A percentile compares a stretch with the other conserved stretches of the same genome.
Conservation (phyloP, 345 rosid genomes). For the Euclidium syriacum region DNA sequence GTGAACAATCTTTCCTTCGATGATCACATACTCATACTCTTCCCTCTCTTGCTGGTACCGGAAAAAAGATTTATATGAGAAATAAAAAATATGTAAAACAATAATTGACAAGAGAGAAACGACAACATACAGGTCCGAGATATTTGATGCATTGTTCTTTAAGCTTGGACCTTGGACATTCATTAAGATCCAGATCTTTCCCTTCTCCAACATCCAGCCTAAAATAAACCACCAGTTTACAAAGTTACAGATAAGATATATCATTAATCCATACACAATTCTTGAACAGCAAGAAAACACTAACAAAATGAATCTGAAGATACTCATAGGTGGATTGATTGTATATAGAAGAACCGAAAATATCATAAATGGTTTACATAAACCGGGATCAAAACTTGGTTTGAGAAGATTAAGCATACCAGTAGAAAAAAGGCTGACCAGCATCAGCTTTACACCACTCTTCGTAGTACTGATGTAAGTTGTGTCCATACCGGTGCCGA, state of each 20-base stretch:
- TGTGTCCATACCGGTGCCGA: conserved; percentile 87
- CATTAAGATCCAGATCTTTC: conserved; percentile 59
- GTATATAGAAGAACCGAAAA: background rate
- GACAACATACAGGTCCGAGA: conserved; percentile 77
- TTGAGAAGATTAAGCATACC: conserved; percentile 35
- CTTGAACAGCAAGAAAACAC: conserved; percentile 12
- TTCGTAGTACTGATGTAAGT: conserved; percentile 64
- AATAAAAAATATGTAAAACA: background rate
- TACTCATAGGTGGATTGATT: background rate
- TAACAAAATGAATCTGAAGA: background rate
- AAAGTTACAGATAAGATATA: background rate
- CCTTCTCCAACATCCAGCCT: conserved; percentile 96
- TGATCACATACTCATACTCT: conserved; percentile 57
- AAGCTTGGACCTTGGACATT: conserved; percentile 62
- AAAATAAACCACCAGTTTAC: background rate
- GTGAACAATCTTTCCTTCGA: conserved; percentile 60
- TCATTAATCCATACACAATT: background rate
- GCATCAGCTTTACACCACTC: conserved; percentile 72
- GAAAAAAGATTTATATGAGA: background rate
- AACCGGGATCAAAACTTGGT: background rate
- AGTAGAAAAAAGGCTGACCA: conserved; percentile 89
- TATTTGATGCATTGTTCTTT: conserved; percentile 77
- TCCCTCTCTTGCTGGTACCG: conserved; percentile 81
- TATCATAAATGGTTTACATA: background rate
- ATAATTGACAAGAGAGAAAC: background rate